phyloP scores from a whole-genome alignment of 78 protist genomes.

The Dictyostelium capitatum region DNA sequence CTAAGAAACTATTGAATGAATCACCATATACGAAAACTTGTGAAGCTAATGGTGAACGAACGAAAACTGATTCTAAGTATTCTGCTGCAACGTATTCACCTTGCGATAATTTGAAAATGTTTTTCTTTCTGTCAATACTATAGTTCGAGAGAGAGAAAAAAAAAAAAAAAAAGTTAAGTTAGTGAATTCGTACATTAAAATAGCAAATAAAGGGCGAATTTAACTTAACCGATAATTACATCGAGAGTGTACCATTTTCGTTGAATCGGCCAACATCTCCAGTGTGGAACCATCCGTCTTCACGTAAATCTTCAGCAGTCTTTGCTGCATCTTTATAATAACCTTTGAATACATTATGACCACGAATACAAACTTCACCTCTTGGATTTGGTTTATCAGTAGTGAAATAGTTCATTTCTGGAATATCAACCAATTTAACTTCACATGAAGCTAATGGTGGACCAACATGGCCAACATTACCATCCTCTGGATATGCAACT shows the following conservation, averaged over 20 bases:
- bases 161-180: not conserved
- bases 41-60: constrained; percentile 64
- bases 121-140: constrained; percentile 95
- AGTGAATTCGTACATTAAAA: not conserved
- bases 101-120: constrained; percentile 95
- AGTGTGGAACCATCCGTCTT: constrained; percentile 97
- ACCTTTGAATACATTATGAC: constrained; percentile 91
- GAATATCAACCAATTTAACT: constrained; percentile 90
- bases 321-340: constrained; percentile 93
- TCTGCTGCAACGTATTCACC: constrained; percentile 99
- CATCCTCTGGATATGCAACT: constrained; percentile 73
- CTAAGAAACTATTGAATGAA: constrained; percentile 76
- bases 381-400: constrained; percentile 81
- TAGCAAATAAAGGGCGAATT: constrained; percentile 10
- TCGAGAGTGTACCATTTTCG: constrained; percentile 83
- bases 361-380: constrained; percentile 97
- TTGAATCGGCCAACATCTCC: constrained; percentile 97
- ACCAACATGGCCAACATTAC: constrained; percentile 82
- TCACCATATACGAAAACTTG: constrained; percentile 88
- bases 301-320: constrained; percentile 89
- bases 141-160: not conserved
- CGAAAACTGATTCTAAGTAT: constrained; percentile 70
- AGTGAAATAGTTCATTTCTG: constrained; percentile 92
- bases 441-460: constrained; percentile 81
- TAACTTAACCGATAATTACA: no score